Evolutionary conservation across 345 rosid genomes (phyloP).

Genomic region (Boechera divaricarpa): DNA sequence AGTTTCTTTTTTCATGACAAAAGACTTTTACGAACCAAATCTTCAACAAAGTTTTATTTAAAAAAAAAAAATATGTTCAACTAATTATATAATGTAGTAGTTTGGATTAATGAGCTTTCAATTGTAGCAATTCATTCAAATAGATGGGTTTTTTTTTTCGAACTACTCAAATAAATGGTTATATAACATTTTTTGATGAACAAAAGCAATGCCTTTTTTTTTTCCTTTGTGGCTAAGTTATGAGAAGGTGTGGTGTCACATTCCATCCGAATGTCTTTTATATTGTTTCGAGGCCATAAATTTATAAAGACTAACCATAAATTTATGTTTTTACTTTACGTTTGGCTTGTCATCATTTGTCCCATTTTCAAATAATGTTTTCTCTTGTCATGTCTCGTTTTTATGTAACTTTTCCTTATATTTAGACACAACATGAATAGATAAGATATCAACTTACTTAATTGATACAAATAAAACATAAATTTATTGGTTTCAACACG

Average conservation of each 20-base stretch:
- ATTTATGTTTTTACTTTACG: slow-evolving; percentile 24
- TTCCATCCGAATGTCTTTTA: slow-evolving; percentile 41
- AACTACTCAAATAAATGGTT: not conserved
- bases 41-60: not conserved
- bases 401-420: not conserved
- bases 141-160: not conserved
- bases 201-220: slow-evolving; percentile 24
- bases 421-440: slow-evolving; percentile 15
- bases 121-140: slow-evolving; percentile 2
- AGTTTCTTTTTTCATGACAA: not conserved
- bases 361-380: not conserved
- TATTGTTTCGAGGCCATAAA: slow-evolving; percentile 25
- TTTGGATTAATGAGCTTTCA: slow-evolving; percentile 1
- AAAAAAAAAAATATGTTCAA: too few species aligned
- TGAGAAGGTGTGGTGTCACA: slow-evolving; percentile 43
- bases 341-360: slow-evolving; percentile 36
- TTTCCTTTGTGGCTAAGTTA: slow-evolving; percentile 48
- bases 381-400: slow-evolving; percentile 2
- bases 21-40: not conserved
- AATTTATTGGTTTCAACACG: not conserved
- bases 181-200: not conserved
- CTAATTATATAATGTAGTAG: not conserved
- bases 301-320: not conserved
- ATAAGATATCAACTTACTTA: slow-evolving; percentile 26
- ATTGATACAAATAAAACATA: slow-evolving; percentile 1